Conservation (phyloP, 306 rosid genomes). For the Quercus parvula region DNA sequence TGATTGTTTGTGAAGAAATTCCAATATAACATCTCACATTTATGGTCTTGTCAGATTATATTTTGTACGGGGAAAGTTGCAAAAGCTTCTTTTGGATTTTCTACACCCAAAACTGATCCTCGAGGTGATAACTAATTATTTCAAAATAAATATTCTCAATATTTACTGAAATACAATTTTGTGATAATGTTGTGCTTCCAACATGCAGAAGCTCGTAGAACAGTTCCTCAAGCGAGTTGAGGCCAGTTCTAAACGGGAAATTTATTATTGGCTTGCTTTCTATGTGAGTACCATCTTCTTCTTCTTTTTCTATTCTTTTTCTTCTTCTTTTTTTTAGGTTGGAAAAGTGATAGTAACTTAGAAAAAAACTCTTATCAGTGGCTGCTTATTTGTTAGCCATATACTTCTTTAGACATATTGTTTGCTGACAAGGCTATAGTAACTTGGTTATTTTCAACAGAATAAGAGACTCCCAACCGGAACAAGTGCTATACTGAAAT, state of each 20-base stretch:
- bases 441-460: constrained; percentile 34
- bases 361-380: neutral
- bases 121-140: constrained; percentile 40
- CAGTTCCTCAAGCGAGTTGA: constrained; percentile 62
- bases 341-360: constrained; percentile 5
- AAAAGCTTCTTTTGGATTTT: constrained; percentile 74
- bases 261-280: constrained; percentile 87
- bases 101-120: constrained; percentile 81
- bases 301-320: neutral
- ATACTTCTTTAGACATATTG: neutral
- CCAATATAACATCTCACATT: neutral
- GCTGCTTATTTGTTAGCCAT: neutral
- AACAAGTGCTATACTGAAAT: constrained; percentile 71
- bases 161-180: constrained; percentile 8
- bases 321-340: neutral
- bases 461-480: constrained; percentile 80
- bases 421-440: neutral
- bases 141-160: neutral
- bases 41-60: constrained; percentile 46
- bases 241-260: constrained; percentile 51
- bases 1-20: neutral
- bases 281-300: constrained; percentile 51
- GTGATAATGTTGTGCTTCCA: constrained; percentile 18
- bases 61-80: constrained; percentile 58
- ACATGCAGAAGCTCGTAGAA: constrained; percentile 78